Conservation (phyloP, 2,329 filamentous ascomycete genomes). For the Aspergillus caelatus region DNA sequence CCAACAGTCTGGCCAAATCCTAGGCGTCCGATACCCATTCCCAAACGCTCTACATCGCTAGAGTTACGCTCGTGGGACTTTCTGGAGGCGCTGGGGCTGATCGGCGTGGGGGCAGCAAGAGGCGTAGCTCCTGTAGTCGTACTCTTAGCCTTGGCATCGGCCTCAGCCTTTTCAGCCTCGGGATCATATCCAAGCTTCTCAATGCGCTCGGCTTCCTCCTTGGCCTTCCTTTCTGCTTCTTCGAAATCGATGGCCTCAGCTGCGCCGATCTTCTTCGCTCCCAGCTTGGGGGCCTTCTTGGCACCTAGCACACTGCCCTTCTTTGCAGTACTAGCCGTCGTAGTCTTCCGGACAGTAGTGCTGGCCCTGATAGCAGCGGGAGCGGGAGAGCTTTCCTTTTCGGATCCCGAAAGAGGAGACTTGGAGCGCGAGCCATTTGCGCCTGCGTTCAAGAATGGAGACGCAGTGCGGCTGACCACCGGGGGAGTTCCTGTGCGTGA, state of each 20-base stretch:
- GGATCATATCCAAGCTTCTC: constrained; percentile 95
- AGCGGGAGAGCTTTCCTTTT: constrained; percentile 56
- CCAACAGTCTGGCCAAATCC: constrained; percentile 85
- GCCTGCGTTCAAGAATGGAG: constrained; percentile 82
- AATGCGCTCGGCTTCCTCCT: constrained; percentile 94
- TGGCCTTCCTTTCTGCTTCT: constrained; percentile 93
- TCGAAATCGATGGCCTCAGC: constrained; percentile 89
- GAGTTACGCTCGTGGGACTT: constrained; percentile 58
- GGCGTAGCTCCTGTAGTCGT: constrained; percentile 56
- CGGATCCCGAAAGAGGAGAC: constrained; percentile 70
- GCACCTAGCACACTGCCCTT: constrained; percentile 84
- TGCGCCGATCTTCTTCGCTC: constrained; percentile 82
- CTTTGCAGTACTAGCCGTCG: constrained; percentile 65
- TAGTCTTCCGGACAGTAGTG: constrained; percentile 77
- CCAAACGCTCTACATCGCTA: constrained; percentile 82
- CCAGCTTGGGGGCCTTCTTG: constrained; percentile 81
- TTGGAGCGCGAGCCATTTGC: constrained; percentile 73
- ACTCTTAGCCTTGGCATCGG: constrained; percentile 39
- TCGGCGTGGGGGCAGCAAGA: constrained; percentile 74
- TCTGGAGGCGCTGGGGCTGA: constrained; percentile 66
- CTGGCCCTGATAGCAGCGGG: constrained; percentile 72
- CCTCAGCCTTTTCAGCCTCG: constrained; percentile 71
- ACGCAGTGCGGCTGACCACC: constrained; percentile 75
- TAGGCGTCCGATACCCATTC: constrained; percentile 82
- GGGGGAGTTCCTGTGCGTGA: constrained; percentile 88